Base-by-base conservation (phyloP, 306 rosid genomes). In the Medicago arabica region DNA sequence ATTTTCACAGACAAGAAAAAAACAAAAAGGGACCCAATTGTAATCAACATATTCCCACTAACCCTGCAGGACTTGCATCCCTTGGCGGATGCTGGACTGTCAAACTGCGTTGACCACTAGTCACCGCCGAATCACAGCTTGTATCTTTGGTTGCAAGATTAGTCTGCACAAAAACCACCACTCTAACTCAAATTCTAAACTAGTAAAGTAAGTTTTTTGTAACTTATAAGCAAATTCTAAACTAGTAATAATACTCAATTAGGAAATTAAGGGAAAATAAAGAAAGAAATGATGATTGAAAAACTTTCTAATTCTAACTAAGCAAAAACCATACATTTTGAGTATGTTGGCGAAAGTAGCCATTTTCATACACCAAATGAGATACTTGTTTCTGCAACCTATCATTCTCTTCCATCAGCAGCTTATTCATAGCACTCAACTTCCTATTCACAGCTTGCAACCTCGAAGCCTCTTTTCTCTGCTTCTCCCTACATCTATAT, bases 51-150 rank as follows among this genome's bases (percentile, higher is more conserved):
- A 51, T 7, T 79, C 85, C 82, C 90, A 90, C 98, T 90, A 74
- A 96, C 99, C 99, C 99, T 89, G 99, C 99, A 96, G 99, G 99
- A 86, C 98, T 94, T 46, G 98, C 98, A 94, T 94, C 98, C 87
- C 97, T 86, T 54, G 98, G 98, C 68, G 96, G 97, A 86, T 89
- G 97, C 88, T 91, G 97, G 76, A 88, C 82, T 69, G 96, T 86
- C 96, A 94, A 87, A 90, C 88, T 89, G 85, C 86, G 96, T 73
- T 88, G 98, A 90, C 98, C 98, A 77, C 94, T 88, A 68, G 96
- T 88, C 85, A 94, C 97, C 55, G 88, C 98, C 21, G 98, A 90
- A 69, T 94, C 98, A 88, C 98, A 89, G 80, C 93, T 93, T 31
- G 98, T 83, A 74, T 94, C 98, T 88, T 94, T 94, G 80, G 91